Conservation (phyloP, 2,329 filamentous ascomycete species). For the Pseudocercospora pini-densiflorae region DNA sequence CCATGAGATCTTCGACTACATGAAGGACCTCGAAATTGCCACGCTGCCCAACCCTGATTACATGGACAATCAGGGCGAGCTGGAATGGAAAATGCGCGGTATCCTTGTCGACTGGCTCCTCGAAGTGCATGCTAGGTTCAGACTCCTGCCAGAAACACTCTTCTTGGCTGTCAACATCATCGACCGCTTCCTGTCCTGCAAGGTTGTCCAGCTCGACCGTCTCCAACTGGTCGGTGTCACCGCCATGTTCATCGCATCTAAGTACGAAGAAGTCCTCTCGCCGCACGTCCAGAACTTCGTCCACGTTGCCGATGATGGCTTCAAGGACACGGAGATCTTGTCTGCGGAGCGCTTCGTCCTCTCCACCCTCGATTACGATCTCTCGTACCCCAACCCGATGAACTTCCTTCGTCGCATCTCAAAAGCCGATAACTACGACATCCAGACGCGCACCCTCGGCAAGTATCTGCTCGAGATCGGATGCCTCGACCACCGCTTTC, state of each 20-base stretch:
- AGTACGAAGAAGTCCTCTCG: conserved; percentile 97
- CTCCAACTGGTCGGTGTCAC: conserved; percentile 96
- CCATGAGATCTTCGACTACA: conserved; percentile 95
- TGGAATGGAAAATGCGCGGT: conserved; percentile 98
- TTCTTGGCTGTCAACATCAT: conserved; percentile 99
- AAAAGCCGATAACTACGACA: conserved; percentile 99
- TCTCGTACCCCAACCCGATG: conserved; percentile 99
- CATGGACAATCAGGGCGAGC: conserved; percentile 90
- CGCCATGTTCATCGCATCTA: conserved; percentile 99
- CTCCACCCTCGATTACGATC: conserved; percentile 88
- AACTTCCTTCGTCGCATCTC: conserved; percentile 99
- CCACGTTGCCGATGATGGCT: conserved; percentile 95
- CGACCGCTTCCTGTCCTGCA: conserved; percentile 93
- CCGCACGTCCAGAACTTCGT: conserved; percentile 97
- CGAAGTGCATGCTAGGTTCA: conserved; percentile 96
- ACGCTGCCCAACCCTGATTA: conserved; percentile 90
- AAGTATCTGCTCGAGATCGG: conserved; percentile 99
- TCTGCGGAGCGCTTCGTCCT: conserved; percentile 97
- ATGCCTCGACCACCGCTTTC: conserved; percentile 91
- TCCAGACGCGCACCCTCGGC: conserved; percentile 93
- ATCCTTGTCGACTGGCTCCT: conserved; percentile 98
- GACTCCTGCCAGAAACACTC: conserved; percentile 91
- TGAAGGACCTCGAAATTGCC: conserved; percentile 79
- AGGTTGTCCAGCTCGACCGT: conserved; percentile 94
- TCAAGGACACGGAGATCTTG: conserved; percentile 91